Percentiles rank a stretch among this genome's conserved stretches.
Conservation (phyloP, 495 filamentous ascomycete species). For the Lasiosphaeris hirsuta region DNA sequence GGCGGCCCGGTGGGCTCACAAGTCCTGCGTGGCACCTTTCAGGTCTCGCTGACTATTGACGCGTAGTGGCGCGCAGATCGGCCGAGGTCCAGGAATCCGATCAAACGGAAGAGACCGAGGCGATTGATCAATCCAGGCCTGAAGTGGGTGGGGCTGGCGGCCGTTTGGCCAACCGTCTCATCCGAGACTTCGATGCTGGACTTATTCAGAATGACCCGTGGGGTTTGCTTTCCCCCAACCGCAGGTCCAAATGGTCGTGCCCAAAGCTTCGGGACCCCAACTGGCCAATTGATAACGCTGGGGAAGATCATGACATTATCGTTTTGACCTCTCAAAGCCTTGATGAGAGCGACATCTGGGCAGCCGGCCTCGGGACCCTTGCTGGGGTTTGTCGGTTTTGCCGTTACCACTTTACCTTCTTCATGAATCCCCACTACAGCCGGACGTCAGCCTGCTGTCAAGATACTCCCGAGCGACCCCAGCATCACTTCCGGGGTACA, state of each 20-base stretch:
- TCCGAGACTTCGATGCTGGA: slow-evolving; percentile 26
- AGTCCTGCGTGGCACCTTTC: no score
- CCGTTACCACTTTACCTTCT: slow-evolving; percentile 34
- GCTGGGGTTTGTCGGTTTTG: slow-evolving; percentile 32
- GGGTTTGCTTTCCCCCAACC: not conserved
- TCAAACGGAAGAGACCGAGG: no score
- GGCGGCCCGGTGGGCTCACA: no score
- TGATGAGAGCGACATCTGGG: not conserved
- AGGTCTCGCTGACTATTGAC: no score
- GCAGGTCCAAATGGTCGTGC: slow-evolving; percentile 8
- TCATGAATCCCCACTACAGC: slow-evolving; percentile 6
- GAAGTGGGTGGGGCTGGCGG: not conserved
- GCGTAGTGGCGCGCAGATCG: no score
- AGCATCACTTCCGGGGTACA: slow-evolving; percentile 24
- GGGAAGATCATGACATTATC: slow-evolving; percentile 25
- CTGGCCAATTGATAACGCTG: not conserved
- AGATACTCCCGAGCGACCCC: slow-evolving; percentile 2
- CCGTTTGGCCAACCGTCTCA: slow-evolving; percentile 7
- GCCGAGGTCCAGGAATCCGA: no score
- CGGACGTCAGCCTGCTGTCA: not conserved
- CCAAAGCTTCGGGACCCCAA: slow-evolving; percentile 16
- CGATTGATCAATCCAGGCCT: no score
- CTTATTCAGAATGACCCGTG: not conserved
- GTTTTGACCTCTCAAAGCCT: slow-evolving; percentile 16
- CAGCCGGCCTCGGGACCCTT: not conserved